Base-by-base conservation (phyloP, 1,284 basidiomycete genomes). In the Mycosarcoma maydis region DNA sequence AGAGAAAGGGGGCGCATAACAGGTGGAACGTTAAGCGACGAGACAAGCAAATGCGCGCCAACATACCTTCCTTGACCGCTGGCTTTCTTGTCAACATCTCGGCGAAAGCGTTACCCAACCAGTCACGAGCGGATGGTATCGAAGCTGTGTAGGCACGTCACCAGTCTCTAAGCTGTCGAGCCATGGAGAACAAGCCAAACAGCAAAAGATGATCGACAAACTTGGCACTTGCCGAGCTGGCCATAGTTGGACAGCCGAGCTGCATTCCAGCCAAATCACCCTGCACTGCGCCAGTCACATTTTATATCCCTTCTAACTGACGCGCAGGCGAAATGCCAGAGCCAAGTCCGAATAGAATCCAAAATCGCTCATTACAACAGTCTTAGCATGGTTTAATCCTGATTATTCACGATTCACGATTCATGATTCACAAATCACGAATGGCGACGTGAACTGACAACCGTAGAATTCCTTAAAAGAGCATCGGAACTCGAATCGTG, bases 131-230 rank as follows among this genome's bases (percentile, higher is more conserved):
- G 24, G 4, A 37, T 13, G 32, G 27, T 20, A 44, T n/a, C 14
- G 29, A 19, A 10, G 16, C 6, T n/a, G 11, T 13, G 10, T 16
- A 34, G 33, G 46, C 36, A 41, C 20, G 14, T 30, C 11, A 50
- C 26, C 42, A 51, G 48, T 16, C 10, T 9, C 17, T 17, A 45
- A 26, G 11, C n/a, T 32, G 36, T 37, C 34, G 45, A 26, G 20
- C 6, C 5, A 17, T 22, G 24, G 30, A 23, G 22, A 13, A 10
- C 19, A n/a, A 22, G 27, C 20, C 14, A 23, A 20, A 24, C 33
- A 20, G 22, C 23, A 27, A 38, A 36, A 27, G 36, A 62, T 52
- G 60, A 62, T 62, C 60, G 60, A 62, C 60, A 56, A 62, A 47
- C 54, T 64, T 64, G 60, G 55, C 43, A 34, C 49, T 38, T 47